These are phyloP conservation scores for Moricandia arvensis DNA, from an alignment of 345 rosid species.

Conservation along the genomic window DNA sequence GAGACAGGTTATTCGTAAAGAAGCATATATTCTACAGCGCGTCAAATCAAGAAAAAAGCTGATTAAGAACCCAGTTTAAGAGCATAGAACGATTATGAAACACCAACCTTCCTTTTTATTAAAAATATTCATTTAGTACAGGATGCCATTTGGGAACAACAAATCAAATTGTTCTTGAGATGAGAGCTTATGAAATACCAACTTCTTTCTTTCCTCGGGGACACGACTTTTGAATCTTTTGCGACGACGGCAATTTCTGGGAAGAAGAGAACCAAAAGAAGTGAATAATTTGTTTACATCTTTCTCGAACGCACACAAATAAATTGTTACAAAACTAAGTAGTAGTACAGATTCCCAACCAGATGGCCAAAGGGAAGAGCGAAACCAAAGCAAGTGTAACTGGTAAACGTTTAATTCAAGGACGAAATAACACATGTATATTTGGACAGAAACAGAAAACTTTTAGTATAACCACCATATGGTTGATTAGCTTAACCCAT, in stretches of 20 bases:
- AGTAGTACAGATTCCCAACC: not conserved
- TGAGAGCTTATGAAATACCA: conserved; percentile 6
- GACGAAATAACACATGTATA: not conserved
- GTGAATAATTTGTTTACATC: not conserved
- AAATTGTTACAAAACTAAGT: not conserved
- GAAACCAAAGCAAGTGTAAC: not conserved
- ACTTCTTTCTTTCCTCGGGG: not conserved
- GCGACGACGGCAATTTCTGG: not conserved
- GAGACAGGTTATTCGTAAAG: conserved; percentile 9
- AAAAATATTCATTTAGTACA: conserved; percentile 12
- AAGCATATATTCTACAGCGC: conserved; percentile 19
- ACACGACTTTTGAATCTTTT: not conserved
- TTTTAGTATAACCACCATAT: not conserved
- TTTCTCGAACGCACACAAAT: not conserved
- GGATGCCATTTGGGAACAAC: conserved; percentile 1
- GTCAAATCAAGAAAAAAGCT: conserved; percentile 28
- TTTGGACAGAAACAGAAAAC: not conserved
- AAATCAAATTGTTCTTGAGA: conserved; percentile 15
- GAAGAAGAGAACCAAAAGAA: not conserved
- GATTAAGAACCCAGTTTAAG: conserved; percentile 19
- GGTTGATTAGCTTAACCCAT: not conserved
- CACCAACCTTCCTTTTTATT: not conserved
- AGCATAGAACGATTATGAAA: conserved; percentile 18
- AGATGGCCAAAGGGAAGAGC: not conserved
- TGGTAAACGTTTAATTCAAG: not conserved